phyloP scores from a whole-genome alignment of 176 grass and related monocot species.

The Alloteropsis semialata region DNA sequence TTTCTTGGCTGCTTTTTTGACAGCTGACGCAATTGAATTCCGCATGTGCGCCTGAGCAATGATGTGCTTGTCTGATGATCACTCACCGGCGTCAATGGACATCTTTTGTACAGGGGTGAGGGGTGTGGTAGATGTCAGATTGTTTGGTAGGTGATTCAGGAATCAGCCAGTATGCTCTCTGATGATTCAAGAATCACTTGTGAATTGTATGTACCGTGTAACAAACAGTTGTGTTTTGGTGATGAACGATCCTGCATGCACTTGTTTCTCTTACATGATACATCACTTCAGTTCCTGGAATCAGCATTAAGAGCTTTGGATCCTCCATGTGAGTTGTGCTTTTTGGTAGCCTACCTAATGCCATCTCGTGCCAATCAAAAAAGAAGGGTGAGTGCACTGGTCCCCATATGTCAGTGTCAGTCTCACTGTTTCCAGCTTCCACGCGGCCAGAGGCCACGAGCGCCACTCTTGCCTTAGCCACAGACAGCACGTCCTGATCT shows the following conservation, averaged over 20 bases:
- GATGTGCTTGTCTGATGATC: background rate
- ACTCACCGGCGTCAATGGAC: background rate
- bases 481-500: slow-evolving; percentile 10
- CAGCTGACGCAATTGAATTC: slow-evolving; percentile 41
- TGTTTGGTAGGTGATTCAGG: background rate
- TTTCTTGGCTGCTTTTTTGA: background rate
- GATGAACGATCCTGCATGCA: background rate
- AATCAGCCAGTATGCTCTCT: background rate
- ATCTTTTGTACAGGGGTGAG: slow-evolving; percentile 29
- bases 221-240: background rate
- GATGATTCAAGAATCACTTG: background rate
- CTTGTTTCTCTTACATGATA: background rate
- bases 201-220: background rate
- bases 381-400: background rate
- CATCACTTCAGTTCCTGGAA: background rate
- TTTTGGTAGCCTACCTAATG: background rate
- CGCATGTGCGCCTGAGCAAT: background rate
- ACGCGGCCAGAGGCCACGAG: slow-evolving; percentile 35
- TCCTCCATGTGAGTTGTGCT: background rate
- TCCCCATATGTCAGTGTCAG: background rate
- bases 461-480: slow-evolving; percentile 43
- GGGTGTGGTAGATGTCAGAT: slow-evolving; percentile 7
- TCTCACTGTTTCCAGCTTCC: slow-evolving; percentile 27
- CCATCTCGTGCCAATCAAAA: background rate
- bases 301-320: background rate